A percentile compares a stretch with the other conserved stretches of the same genome.
phyloP scores from a whole-genome alignment of 495 filamentous ascomycete genomes.

The Apiosordaria backusii region DNA sequence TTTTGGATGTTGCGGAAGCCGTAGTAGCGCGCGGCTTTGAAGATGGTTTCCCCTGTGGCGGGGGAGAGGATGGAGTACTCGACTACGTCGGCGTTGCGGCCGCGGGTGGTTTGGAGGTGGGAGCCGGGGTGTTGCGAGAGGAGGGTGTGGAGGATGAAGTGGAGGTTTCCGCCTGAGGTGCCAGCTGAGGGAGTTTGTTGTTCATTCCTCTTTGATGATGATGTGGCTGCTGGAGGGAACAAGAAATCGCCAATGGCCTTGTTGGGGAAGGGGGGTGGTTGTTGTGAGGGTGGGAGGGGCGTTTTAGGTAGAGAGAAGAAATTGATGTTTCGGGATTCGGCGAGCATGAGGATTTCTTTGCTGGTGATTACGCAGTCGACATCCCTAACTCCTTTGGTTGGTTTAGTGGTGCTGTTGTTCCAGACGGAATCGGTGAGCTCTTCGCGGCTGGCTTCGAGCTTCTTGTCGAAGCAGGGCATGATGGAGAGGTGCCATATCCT shows the following conservation, averaged over 20 bases:
- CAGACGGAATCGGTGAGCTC: constrained; percentile 84
- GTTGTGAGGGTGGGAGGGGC: constrained; percentile 39
- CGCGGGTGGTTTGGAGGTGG: constrained; percentile 61
- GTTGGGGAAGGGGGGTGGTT: constrained; percentile 61
- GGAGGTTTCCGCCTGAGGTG: constrained; percentile 84
- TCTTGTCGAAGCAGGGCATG: constrained; percentile 99
- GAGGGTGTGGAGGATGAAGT: constrained; percentile 72
- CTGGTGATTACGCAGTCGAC: constrained; percentile 97
- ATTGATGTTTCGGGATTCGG: constrained; percentile 68
- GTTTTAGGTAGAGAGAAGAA: constrained; percentile 63
- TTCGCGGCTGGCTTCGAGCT: constrained; percentile 88
- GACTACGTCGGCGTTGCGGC: constrained; percentile 84
- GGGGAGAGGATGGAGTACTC: constrained; percentile 66
- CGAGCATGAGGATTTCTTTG: constrained; percentile 85
- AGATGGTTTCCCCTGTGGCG: constrained; percentile 51
- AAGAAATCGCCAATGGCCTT: constrained; percentile 64
- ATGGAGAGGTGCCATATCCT: constrained; percentile 90
- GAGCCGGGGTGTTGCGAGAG: constrained; percentile 66
- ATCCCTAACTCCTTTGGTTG: constrained; percentile 63
- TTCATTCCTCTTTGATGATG: not conserved
- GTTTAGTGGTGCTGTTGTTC: constrained; percentile 39
- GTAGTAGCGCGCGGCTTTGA: constrained; percentile 87
- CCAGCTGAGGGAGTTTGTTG: constrained; percentile 48
- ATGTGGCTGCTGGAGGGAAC: constrained; percentile 46
- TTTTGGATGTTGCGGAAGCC: constrained; percentile 98